Evolutionary conservation across 805 yeast species (phyloP).

Genomic region (Metschnikowia cerradonensis): DNA sequence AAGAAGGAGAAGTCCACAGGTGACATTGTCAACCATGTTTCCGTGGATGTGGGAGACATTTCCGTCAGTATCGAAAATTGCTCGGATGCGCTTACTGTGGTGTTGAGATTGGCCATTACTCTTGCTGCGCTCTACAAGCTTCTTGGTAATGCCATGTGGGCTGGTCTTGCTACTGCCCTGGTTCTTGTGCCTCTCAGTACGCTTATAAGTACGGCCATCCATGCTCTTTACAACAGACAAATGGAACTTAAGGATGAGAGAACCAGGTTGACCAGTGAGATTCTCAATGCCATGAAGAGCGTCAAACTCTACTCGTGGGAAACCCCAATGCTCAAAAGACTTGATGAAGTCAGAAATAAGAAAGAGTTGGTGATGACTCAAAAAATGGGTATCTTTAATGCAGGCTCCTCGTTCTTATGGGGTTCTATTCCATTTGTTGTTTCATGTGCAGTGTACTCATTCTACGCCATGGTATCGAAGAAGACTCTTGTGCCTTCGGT

Average conservation of each 20-base stretch:
- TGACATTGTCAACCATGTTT: constrained; percentile 72
- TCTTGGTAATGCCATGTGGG: constrained; percentile 55
- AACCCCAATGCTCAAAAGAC: constrained; percentile 51
- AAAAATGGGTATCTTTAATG: constrained; percentile 39
- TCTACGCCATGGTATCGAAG: constrained; percentile 23
- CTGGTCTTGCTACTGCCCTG: constrained; percentile 51
- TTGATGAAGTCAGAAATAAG: constrained; percentile 52
- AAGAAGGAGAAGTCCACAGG: constrained; percentile 62
- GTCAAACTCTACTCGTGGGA: constrained; percentile 73
- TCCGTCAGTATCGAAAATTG: constrained; percentile 50
- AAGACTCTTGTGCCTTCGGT: constrained; percentile 33
- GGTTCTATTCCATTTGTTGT: constrained; percentile 36
- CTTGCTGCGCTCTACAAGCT: constrained; percentile 51
- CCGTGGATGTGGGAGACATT: constrained; percentile 68
- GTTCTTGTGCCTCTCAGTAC: constrained; percentile 59
- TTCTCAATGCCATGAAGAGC: constrained; percentile 56
- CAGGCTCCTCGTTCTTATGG: constrained; percentile 34
- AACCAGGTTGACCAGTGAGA: constrained; percentile 55
- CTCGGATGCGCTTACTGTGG: constrained; percentile 45
- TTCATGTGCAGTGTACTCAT: constrained; percentile 30
- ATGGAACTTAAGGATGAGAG: constrained; percentile 63
- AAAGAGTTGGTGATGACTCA: constrained; percentile 51
- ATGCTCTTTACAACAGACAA: constrained; percentile 47
- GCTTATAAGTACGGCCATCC: constrained; percentile 39
- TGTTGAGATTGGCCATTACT: constrained; percentile 52